Conservation (phyloP, 305 asterid species). For the Fraxinus albicans region DNA sequence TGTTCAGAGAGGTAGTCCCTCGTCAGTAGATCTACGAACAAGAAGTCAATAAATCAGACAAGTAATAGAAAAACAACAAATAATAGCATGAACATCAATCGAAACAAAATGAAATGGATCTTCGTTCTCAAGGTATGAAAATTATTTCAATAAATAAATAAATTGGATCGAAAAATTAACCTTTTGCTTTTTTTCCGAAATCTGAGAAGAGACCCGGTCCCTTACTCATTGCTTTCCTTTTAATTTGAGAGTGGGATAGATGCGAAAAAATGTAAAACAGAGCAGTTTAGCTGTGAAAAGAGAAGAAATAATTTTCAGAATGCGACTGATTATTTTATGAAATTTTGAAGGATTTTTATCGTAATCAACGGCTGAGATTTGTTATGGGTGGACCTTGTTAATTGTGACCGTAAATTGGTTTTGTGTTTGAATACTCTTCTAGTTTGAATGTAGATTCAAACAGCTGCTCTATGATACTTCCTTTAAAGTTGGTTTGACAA, state of each 20-base stretch:
- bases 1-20: constrained; percentile 85
- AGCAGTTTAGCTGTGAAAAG: not conserved
- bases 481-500: not conserved
- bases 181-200: constrained; percentile 94
- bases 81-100: not conserved
- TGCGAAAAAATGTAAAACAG: not conserved
- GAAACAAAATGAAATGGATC: not conserved
- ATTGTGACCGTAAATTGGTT: not conserved
- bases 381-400: not conserved
- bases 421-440: not conserved
- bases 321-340: not conserved
- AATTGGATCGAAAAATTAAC: constrained; percentile 35
- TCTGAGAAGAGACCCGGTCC: constrained; percentile 96
- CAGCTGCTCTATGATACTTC: not conserved
- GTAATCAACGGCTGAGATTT: not conserved
- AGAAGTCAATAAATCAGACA: constrained; percentile 4
- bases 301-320: not conserved
- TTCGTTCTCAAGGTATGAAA: not conserved
- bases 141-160: not conserved
- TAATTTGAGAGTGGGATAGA: not conserved
- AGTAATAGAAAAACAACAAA: not conserved
- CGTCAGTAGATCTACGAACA: constrained; percentile 63
- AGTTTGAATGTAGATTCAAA: not conserved
- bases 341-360: not conserved
- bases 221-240: constrained; percentile 47